These are phyloP conservation scores for Stagonosporopsis rhizophila DNA, from an alignment of 2,329 filamentous ascomycete species.

Conservation along the genomic window DNA sequence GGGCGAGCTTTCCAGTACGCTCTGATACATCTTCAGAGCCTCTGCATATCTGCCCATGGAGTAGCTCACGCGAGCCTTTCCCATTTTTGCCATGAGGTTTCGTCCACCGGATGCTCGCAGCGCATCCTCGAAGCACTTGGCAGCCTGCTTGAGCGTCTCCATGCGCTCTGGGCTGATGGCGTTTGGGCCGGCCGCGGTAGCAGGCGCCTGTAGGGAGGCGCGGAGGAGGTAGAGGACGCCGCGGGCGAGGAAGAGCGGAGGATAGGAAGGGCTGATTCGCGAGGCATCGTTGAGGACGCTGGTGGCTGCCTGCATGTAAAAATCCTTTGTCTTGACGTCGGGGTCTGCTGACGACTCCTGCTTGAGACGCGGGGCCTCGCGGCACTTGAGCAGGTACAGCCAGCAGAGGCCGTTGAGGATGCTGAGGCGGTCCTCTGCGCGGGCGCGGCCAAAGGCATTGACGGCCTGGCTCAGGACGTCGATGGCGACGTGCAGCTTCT, in stretches of 20 bases:
- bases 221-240: slow-evolving; percentile 88
- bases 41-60: slow-evolving; percentile 87
- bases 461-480: slow-evolving; percentile 76
- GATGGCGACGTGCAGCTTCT: slow-evolving; percentile 84
- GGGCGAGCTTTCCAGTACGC: slow-evolving; percentile 83
- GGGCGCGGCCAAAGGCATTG: slow-evolving; percentile 71
- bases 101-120: slow-evolving; percentile 81
- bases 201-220: slow-evolving; percentile 80
- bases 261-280: slow-evolving; percentile 89
- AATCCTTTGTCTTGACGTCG: slow-evolving; percentile 88
- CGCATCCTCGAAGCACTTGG: slow-evolving; percentile 95
- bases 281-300: slow-evolving; percentile 93
- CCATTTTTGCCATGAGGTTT: slow-evolving; percentile 92
- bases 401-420: slow-evolving; percentile 86
- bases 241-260: slow-evolving; percentile 87
- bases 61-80: slow-evolving; percentile 85
- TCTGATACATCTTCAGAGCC: slow-evolving; percentile 84
- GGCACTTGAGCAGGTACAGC: slow-evolving; percentile 89
- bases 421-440: slow-evolving; percentile 82
- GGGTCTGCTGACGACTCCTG: slow-evolving; percentile 53
- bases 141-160: slow-evolving; percentile 81
- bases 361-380: slow-evolving; percentile 74
- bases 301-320: slow-evolving; percentile 90
- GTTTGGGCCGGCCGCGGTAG: slow-evolving; percentile 69
- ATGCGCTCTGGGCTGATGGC: slow-evolving; percentile 73